These are phyloP conservation scores for Tuber umbilicatum DNA, from an alignment of 495 filamentous ascomycete genomes.

Conservation along the genomic window DNA sequence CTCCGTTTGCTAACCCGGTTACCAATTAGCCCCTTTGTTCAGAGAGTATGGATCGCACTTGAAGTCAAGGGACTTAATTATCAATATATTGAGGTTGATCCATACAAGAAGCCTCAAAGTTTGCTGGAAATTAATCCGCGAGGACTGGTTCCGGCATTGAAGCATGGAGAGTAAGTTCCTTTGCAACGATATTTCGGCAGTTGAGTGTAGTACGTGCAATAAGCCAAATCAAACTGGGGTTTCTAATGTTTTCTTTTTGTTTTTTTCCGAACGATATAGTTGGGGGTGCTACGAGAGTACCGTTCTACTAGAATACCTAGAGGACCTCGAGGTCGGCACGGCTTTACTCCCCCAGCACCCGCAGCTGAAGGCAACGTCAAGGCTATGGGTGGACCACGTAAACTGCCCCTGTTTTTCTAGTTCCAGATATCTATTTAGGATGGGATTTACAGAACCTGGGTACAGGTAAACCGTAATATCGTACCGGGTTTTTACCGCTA, in stretches of 20 bases:
- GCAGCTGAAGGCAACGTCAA: conserved; percentile 66
- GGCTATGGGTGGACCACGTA: conserved; percentile 85
- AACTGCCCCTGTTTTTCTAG: conserved; percentile 13
- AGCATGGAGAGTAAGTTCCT: conserved; percentile 57
- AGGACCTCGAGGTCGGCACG: conserved; percentile 61
- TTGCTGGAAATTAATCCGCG: conserved; percentile 82
- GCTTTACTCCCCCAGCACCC: conserved; percentile 61
- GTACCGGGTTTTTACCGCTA: conserved; percentile 75
- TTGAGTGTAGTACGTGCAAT: conserved; percentile 1
- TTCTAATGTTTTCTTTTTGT: background rate
- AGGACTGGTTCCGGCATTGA: conserved; percentile 75
- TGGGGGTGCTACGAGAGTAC: conserved; percentile 85
- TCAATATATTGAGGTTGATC: conserved; percentile 88
- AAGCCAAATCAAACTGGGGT: conserved; percentile 10
- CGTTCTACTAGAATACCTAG: conserved; percentile 88
- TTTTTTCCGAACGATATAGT: conserved; percentile 18
- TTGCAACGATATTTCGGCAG: background rate
- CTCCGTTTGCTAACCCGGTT: conserved; percentile 6
- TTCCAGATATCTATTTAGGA: conserved; percentile 3
- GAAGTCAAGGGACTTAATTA: conserved; percentile 77
- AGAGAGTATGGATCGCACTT: conserved; percentile 93
- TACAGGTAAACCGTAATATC: conserved; percentile 72
- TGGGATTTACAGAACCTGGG: conserved; percentile 17
- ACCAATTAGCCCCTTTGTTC: conserved; percentile 60
- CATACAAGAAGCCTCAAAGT: conserved; percentile 70